phyloP scores from a whole-genome alignment of 495 filamentous ascomycete species.

The Gamarada debralockiae region DNA sequence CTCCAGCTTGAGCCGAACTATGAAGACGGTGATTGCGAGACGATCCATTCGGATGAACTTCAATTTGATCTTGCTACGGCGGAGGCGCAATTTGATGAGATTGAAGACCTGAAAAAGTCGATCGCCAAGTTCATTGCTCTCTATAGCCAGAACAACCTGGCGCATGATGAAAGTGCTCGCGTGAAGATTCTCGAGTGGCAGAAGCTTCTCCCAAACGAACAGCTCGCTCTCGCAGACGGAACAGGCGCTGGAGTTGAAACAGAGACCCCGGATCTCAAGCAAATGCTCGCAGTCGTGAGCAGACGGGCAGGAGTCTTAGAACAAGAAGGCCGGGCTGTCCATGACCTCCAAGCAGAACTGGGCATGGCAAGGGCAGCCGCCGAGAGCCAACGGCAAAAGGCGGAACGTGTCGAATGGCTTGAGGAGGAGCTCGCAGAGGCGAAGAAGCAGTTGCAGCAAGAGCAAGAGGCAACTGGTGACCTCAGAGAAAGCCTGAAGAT shows the following conservation, averaged over 20 bases:
- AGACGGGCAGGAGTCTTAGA: constrained; percentile 17
- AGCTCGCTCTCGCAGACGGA: constrained; percentile 13
- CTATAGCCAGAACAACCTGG: constrained; percentile 12
- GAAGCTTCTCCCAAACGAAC: constrained; percentile 4
- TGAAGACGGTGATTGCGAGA: constrained; percentile 15
- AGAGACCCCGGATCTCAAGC: constrained; percentile 13
- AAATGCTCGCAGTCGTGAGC: constrained; percentile 16
- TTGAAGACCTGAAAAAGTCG: constrained; percentile 15
- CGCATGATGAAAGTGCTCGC: constrained; percentile 10
- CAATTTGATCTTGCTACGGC: constrained; percentile 9
- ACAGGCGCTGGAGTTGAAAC: constrained; percentile 9
- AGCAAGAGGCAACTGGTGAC: constrained; percentile 13
- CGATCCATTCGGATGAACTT: constrained; percentile 18
- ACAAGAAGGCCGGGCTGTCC: constrained; percentile 13
- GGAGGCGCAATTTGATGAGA: constrained; percentile 9
- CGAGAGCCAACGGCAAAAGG: constrained; percentile 15
- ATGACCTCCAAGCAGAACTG: constrained; percentile 19
- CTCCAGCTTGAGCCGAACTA: constrained; percentile 16
- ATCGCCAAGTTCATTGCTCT: constrained; percentile 18
- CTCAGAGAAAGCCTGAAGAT: constrained; percentile 16
- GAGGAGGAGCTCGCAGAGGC: constrained; percentile 15
- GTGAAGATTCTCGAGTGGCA: constrained; percentile 18
- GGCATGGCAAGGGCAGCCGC: constrained; percentile 12
- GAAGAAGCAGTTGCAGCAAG: constrained; percentile 16
- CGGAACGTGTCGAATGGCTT: constrained; percentile 14